A percentile compares a stretch with the other conserved stretches of the same genome.
Evolutionary conservation across 768 basidiomycete species (phyloP).

Genomic region (Auricularia cornea): DNA sequence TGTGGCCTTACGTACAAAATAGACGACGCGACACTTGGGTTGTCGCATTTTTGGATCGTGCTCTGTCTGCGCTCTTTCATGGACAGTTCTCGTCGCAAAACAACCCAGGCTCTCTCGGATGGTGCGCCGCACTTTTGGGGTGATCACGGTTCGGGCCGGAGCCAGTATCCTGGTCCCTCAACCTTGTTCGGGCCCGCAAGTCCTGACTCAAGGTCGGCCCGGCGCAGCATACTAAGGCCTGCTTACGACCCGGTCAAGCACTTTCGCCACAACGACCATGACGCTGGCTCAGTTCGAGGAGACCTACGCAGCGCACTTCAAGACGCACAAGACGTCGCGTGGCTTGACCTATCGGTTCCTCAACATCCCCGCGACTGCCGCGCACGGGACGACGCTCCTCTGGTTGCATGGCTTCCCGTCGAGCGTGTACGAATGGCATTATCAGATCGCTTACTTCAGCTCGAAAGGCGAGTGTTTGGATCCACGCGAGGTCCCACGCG

Average conservation of each 20-base stretch:
- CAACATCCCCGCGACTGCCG: constrained; percentile 8
- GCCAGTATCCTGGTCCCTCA: too few species aligned
- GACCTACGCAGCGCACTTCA: background rate
- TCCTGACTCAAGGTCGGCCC: too few species aligned
- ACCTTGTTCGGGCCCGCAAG: too few species aligned
- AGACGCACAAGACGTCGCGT: constrained; percentile 17
- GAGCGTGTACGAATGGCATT: constrained; percentile 33
- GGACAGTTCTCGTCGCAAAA: too few species aligned
- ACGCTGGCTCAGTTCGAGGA: background rate
- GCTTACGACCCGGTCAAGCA: background rate
- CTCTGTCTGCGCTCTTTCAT: too few species aligned
- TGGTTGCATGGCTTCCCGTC: constrained; percentile 41
- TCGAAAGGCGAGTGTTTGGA: constrained; percentile 18
- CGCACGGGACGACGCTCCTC: constrained; percentile 28
- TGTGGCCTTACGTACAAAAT: too few species aligned
- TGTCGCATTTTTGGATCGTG: too few species aligned
- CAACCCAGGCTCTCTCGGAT: too few species aligned
- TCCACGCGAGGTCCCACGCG: background rate
- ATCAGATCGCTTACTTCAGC: constrained; percentile 32
- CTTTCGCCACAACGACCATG: background rate
- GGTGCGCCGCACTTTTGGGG: too few species aligned
- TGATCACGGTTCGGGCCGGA: too few species aligned
- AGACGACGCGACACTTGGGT: too few species aligned
- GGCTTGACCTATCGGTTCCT: constrained; percentile 30
- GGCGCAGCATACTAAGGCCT: background rate